A percentile compares a stretch with the other conserved stretches of the same genome.
Evolutionary conservation across 1,284 basidiomycete genomes (phyloP).

Genomic region (Leccinum cinnamomeum): DNA sequence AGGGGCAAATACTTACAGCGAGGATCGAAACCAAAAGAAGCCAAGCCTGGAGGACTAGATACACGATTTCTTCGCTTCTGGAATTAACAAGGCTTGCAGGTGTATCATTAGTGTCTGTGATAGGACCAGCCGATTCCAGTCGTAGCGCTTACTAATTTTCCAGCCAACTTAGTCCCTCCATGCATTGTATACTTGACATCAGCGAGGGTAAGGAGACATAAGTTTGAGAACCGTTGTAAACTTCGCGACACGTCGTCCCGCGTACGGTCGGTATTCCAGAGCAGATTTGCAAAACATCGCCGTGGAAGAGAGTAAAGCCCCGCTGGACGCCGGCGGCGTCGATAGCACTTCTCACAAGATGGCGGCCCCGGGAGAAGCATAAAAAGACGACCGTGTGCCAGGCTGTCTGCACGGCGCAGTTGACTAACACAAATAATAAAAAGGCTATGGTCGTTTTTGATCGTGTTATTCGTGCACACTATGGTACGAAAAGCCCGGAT

Average conservation of each 20-base stretch:
- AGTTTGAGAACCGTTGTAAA: slow-evolving; percentile 4
- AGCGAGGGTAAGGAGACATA: no score
- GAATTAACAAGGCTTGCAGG: slow-evolving; percentile 20
- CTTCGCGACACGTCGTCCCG: slow-evolving; percentile 13
- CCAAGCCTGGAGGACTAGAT: slow-evolving; percentile 45
- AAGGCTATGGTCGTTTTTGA: slow-evolving; percentile 47
- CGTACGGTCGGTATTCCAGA: slow-evolving; percentile 14
- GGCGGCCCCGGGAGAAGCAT: slow-evolving; percentile 36
- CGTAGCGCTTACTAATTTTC: slow-evolving; percentile 17
- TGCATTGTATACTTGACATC: slow-evolving; percentile 29
- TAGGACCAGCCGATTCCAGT: neutral
- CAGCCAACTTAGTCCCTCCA: slow-evolving; percentile 42
- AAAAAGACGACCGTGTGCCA: slow-evolving; percentile 38
- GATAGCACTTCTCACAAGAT: slow-evolving; percentile 32
- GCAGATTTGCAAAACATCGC: slow-evolving; percentile 16
- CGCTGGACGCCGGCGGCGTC: slow-evolving; percentile 16
- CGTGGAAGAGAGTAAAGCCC: slow-evolving; percentile 14
- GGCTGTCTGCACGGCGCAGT: slow-evolving; percentile 38
- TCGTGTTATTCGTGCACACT: slow-evolving; percentile 45
- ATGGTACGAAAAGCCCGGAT: neutral
- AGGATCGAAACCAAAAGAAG: slow-evolving; percentile 41
- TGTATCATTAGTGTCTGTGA: neutral
- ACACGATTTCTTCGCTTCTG: slow-evolving; percentile 45
- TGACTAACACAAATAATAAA: slow-evolving; percentile 39
- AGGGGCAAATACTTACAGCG: slow-evolving; percentile 37